phyloP scores from a whole-genome alignment of 148 eudicot species.

The Camellia granthamiana region DNA sequence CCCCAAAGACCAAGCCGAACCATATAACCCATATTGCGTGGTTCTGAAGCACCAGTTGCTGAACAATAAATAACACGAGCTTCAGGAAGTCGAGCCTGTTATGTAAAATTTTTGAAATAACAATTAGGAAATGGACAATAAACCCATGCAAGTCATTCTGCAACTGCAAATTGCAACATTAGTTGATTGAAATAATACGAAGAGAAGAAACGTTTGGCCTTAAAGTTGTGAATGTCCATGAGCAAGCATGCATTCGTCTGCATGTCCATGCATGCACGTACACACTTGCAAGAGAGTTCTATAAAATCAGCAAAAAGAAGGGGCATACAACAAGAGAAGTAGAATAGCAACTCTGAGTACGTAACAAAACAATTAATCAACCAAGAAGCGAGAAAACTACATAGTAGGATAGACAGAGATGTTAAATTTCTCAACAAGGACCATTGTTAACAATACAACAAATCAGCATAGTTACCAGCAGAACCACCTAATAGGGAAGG shows the following conservation, averaged over 20 bases:
- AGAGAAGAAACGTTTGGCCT: neutral
- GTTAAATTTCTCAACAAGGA: too few relatives aligned
- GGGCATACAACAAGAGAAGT: neutral
- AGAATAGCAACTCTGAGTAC: neutral
- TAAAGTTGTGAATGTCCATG: neutral
- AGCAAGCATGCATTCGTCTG: neutral
- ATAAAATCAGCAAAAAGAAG: neutral
- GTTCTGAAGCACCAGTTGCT: constrained; percentile 99
- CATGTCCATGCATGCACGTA: neutral
- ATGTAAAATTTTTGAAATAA: constrained; percentile 19
- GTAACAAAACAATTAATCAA: neutral
- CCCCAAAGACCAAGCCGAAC: constrained; percentile 99
- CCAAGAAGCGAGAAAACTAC: neutral
- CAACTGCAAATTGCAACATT: constrained; percentile 2
- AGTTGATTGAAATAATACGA: neutral
- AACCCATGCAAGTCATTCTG: neutral
- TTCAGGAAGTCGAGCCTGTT: constrained; percentile 90
- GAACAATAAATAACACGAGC: constrained; percentile 97
- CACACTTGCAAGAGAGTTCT: neutral
- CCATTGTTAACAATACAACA: too few relatives aligned
- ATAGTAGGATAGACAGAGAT: neutral
- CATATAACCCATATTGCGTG: constrained; percentile 98
- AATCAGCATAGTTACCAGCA: too few relatives aligned
- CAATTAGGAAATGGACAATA: constrained; percentile 20
- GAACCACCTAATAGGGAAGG: too few relatives aligned